phyloP scores from a whole-genome alignment of 2,329 filamentous ascomycete genomes.

The Geoglossum cookeanum region DNA sequence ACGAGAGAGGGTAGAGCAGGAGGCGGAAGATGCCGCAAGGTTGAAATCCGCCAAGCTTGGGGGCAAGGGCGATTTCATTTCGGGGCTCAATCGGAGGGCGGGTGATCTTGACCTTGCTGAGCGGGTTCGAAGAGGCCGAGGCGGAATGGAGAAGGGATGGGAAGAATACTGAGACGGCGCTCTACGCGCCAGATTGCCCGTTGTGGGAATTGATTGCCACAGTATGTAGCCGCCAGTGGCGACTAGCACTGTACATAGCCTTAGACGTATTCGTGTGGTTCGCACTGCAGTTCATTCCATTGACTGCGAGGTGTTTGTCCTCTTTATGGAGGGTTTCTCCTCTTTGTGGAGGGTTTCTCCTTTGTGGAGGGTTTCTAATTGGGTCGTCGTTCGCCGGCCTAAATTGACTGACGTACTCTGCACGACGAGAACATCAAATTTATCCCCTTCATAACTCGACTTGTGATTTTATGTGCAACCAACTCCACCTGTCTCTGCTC shows the following conservation, averaged over 20 bases:
- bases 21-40: slow-evolving; percentile 46
- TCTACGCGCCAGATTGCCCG: neutral
- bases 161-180: neutral
- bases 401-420: neutral
- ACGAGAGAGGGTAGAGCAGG: slow-evolving; percentile 41
- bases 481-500: neutral
- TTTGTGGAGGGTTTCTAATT: neutral
- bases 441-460: neutral
- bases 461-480: neutral
- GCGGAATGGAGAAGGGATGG: slow-evolving; percentile 17
- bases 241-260: neutral
- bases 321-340: neutral
- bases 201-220: too few relatives aligned
- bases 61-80: slow-evolving; percentile 45
- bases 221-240: neutral
- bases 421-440: neutral
- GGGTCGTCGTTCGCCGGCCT: neutral
- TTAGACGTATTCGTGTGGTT: neutral
- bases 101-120: slow-evolving; percentile 24
- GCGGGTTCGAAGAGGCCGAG: slow-evolving; percentile 20
- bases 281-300: neutral
- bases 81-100: slow-evolving; percentile 39
- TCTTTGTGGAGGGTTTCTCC: neutral
- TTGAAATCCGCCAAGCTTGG: slow-evolving; percentile 39
- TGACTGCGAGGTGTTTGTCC: neutral